Percentiles rank a stretch among this genome's conserved stretches.
Evolutionary conservation across 805 yeast genomes (phyloP).

Genomic region (Maudiozyma barnettii): DNA sequence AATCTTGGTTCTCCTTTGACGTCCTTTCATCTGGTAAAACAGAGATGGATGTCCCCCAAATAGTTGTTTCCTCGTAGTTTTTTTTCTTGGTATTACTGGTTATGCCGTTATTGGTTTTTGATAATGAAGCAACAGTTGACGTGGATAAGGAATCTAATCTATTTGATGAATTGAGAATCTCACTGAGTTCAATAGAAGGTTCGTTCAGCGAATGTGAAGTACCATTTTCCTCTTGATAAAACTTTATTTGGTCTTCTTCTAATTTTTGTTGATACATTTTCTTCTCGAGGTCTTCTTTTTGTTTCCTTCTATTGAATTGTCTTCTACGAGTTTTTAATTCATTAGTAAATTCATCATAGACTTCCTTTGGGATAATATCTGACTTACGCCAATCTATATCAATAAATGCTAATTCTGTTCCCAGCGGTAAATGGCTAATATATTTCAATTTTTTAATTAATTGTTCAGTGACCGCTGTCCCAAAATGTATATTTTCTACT

Average conservation of each 20-base stretch:
- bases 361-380: slow-evolving; percentile 35
- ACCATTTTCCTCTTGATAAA: slow-evolving; percentile 51
- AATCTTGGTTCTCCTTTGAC: slow-evolving; percentile 37
- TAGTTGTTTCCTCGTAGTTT: slow-evolving; percentile 39
- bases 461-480: slow-evolving; percentile 53
- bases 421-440: slow-evolving; percentile 72
- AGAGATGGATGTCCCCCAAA: slow-evolving; percentile 61
- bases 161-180: not conserved
- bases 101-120: not conserved
- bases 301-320: slow-evolving; percentile 37
- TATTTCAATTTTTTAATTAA: slow-evolving; percentile 55
- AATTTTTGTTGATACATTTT: slow-evolving; percentile 46
- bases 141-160: slow-evolving; percentile 5
- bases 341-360: slow-evolving; percentile 38
- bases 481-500: slow-evolving; percentile 63
- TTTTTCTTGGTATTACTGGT: slow-evolving; percentile 1
- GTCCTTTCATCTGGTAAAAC: slow-evolving; percentile 27
- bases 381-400: slow-evolving; percentile 73
- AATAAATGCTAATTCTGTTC: slow-evolving; percentile 72
- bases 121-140: not conserved
- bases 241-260: slow-evolving; percentile 48
- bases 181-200: slow-evolving; percentile 17
- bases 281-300: slow-evolving; percentile 53
- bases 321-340: slow-evolving; percentile 53
- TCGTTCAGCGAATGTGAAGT: slow-evolving; percentile 30